Conservation (phyloP, 2,329 filamentous ascomycete genomes). For the Ceratocystis cubensis region DNA sequence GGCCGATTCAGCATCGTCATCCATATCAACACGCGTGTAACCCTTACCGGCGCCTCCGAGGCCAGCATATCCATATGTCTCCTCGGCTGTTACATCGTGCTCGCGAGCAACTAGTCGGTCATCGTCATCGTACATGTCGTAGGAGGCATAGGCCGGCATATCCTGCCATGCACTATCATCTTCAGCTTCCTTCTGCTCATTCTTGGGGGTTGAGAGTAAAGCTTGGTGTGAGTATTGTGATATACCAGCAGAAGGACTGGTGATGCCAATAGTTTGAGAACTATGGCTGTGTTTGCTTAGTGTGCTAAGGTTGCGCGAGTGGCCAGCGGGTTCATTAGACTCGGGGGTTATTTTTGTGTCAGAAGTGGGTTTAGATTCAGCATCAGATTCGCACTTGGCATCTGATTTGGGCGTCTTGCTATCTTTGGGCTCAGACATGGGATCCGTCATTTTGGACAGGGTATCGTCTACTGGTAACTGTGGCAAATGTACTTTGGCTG, state of each 20-base stretch:
- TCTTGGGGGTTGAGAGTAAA: constrained; percentile 34
- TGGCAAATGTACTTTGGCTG: not conserved
- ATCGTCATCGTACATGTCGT: constrained; percentile 93
- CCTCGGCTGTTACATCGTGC: constrained; percentile 55
- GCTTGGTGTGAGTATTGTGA: constrained; percentile 92
- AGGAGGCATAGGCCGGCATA: constrained; percentile 87
- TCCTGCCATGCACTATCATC: constrained; percentile 73
- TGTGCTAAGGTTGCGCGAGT: constrained; percentile 20
- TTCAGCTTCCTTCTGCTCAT: constrained; percentile 41
- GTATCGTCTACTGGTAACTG: not conserved
- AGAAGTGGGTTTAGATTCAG: not conserved
- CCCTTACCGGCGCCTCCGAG: constrained; percentile 86
- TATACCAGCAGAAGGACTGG: constrained; percentile 29
- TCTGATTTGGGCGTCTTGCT: not conserved
- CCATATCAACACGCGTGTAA: constrained; percentile 87
- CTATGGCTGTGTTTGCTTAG: constrained; percentile 23
- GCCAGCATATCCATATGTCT: constrained; percentile 56
- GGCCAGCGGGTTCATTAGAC: not conserved
- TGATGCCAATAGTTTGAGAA: constrained; percentile 31
- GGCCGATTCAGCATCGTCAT: constrained; percentile 85
- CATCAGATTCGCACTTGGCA: not conserved
- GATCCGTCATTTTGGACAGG: not conserved
- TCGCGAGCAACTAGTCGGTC: constrained; percentile 77
- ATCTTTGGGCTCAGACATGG: not conserved
- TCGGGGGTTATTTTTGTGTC: not conserved